phyloP scores from a whole-genome alignment of 1,284 basidiomycete genomes.

The Ganoderma sp. region DNA sequence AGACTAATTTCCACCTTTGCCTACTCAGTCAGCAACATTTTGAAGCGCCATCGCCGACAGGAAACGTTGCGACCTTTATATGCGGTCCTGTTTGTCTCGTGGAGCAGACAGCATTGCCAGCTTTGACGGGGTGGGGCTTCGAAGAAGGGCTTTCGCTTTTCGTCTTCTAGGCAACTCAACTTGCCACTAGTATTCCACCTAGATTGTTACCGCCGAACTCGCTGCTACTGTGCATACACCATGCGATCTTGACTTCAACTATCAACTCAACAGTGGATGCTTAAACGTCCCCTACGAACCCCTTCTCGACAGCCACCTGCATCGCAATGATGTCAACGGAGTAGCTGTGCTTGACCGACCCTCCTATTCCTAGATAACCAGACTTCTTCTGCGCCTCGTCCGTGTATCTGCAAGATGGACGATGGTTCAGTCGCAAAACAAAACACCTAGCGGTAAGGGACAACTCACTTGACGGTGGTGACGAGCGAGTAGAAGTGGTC shows the following conservation, averaged over 20 bases:
- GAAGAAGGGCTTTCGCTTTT: neutral
- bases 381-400: neutral
- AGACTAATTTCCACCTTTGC: neutral
- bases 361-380: neutral
- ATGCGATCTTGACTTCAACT: neutral
- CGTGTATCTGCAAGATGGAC: neutral
- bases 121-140: neutral
- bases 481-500: neutral
- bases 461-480: neutral
- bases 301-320: neutral
- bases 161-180: neutral
- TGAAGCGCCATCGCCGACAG: neutral
- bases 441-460: neutral
- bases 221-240: neutral
- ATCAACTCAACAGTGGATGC: neutral
- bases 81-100: constrained; percentile 1
- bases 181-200: neutral
- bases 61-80: neutral
- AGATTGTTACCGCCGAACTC: neutral
- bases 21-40: neutral
- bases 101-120: neutral
- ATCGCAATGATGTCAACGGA: neutral
- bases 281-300: neutral
- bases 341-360: neutral
- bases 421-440: neutral